These are phyloP conservation scores for Debaryomycetaceae sp. DNA, from an alignment of 1,139 yeast genomes.

Conservation along the genomic window DNA sequence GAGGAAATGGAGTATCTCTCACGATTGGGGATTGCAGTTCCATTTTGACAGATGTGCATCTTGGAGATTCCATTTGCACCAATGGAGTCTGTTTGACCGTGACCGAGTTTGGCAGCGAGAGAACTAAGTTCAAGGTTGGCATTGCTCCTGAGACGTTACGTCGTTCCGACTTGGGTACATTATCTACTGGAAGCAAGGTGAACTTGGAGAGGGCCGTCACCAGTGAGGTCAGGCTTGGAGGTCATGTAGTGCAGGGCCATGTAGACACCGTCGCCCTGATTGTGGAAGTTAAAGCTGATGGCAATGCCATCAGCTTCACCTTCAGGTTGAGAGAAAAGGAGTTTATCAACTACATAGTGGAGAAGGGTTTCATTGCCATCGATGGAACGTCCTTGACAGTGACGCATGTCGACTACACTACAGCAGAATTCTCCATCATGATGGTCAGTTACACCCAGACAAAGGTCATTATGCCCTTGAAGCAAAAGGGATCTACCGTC, in stretches of 20 bases:
- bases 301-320: slow-evolving; percentile 74
- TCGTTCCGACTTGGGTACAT: slow-evolving; percentile 68
- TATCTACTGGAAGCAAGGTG: slow-evolving; percentile 58
- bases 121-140: slow-evolving; percentile 74
- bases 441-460: slow-evolving; percentile 89
- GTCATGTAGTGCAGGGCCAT: slow-evolving; percentile 97
- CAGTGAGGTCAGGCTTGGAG: slow-evolving; percentile 85
- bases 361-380: slow-evolving; percentile 86
- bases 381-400: slow-evolving; percentile 96
- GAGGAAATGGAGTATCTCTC: slow-evolving; percentile 78
- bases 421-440: slow-evolving; percentile 72
- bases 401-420: slow-evolving; percentile 62
- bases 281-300: slow-evolving; percentile 54
- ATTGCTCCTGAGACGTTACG: slow-evolving; percentile 90
- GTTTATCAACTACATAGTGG: slow-evolving; percentile 75
- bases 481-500: slow-evolving; percentile 60
- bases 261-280: slow-evolving; percentile 85
- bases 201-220: slow-evolving; percentile 89
- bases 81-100: slow-evolving; percentile 94
- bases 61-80: slow-evolving; percentile 90
- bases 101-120: slow-evolving; percentile 63
- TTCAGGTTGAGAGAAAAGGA: slow-evolving; percentile 68
- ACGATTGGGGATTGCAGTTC: slow-evolving; percentile 60
- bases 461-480: slow-evolving; percentile 70
- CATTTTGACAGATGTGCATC: slow-evolving; percentile 74